A percentile compares a stretch with the other conserved stretches of the same genome.
phyloP scores from a whole-genome alignment of 345 rosid genomes.

The Schrenkiella parvula region DNA sequence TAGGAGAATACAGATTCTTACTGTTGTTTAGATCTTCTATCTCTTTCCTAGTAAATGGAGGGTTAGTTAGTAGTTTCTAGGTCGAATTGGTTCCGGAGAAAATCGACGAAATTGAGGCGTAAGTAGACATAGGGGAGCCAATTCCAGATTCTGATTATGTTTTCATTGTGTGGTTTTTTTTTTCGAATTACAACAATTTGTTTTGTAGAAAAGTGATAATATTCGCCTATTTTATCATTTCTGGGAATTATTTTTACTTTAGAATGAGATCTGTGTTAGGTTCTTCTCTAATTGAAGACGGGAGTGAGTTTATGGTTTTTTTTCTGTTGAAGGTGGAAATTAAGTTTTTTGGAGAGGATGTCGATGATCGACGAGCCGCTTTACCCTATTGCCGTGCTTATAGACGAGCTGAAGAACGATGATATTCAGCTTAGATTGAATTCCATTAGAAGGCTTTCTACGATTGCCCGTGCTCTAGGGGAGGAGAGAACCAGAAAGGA shows the following conservation, averaged over 20 bases:
- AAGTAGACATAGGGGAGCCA: background rate
- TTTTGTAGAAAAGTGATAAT: background rate
- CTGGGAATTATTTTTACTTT: background rate
- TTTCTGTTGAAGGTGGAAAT: background rate
- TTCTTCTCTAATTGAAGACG: background rate
- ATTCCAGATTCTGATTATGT: background rate
- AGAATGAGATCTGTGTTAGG: slow-evolving; percentile 6
- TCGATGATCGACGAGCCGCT: slow-evolving; percentile 69
- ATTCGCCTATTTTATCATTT: background rate
- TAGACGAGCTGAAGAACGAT: slow-evolving; percentile 81
- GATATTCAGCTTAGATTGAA: slow-evolving; percentile 85
- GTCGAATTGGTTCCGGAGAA: background rate
- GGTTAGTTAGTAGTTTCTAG: background rate
- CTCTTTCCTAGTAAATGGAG: background rate
- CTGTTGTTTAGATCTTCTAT: slow-evolving; percentile 10
- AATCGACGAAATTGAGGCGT: background rate
- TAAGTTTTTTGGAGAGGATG: slow-evolving; percentile 39
- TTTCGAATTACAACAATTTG: background rate
- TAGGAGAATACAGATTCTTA: background rate
- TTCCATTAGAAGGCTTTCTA: slow-evolving; percentile 73
- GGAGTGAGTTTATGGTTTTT: background rate
- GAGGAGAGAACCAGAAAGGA: slow-evolving; percentile 83
- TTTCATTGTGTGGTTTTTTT: background rate
- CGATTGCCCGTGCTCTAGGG: slow-evolving; percentile 88
- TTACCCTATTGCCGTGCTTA: slow-evolving; percentile 75